A percentile compares a stretch with the other conserved stretches of the same genome.
phyloP scores from a whole-genome alignment of 306 rosid genomes.

The Acacia crassicarpa region DNA sequence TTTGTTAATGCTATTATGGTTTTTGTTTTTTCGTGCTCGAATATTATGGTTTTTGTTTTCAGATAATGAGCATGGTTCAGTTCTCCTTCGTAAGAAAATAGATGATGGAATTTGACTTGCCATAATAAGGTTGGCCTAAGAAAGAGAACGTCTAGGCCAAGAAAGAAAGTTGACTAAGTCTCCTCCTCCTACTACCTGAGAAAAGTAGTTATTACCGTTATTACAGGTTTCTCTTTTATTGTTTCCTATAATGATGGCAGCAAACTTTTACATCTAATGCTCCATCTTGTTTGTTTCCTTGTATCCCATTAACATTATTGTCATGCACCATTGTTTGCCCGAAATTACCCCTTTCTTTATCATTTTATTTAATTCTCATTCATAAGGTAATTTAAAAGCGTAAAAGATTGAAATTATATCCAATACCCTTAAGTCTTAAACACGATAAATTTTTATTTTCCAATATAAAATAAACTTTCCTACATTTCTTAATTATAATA shows the following conservation, averaged over 20 bases:
- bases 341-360: neutral
- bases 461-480: neutral
- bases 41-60: neutral
- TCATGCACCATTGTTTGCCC: neutral
- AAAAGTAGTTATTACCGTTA: constrained; percentile 1
- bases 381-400: neutral
- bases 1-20: neutral
- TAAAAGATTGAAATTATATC: neutral
- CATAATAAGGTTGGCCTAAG: constrained; percentile 34
- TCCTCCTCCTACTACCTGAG: neutral
- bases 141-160: constrained; percentile 6
- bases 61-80: neutral
- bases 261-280: neutral
- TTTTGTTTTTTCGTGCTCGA: too few species aligned
- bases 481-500: neutral
- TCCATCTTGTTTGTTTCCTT: neutral
- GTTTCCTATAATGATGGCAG: neutral
- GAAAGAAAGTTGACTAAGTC: constrained; percentile 7
- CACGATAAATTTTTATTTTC: neutral
- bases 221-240: neutral
- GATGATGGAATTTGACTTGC: constrained; percentile 18
- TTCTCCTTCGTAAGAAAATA: neutral
- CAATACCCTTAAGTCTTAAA: neutral
- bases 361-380: neutral
- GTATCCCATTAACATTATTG: neutral